These are phyloP conservation scores for Fusarium devonianum DNA, from an alignment of 2,329 filamentous ascomycete species.

Conservation along the genomic window DNA sequence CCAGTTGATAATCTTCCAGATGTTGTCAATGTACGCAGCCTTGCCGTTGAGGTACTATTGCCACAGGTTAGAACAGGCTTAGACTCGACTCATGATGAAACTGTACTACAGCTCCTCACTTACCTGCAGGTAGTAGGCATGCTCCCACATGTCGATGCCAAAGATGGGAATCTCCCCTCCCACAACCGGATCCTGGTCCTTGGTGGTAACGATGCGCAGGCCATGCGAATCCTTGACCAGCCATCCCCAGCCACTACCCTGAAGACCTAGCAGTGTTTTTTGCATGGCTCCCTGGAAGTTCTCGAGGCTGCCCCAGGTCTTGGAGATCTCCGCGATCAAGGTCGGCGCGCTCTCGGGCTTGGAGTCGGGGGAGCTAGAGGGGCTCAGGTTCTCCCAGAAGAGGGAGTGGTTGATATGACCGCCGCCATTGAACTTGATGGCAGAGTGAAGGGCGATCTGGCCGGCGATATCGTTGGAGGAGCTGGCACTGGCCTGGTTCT, in stretches of 20 bases:
- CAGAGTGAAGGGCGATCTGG: slow-evolving; percentile 72
- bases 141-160: slow-evolving; percentile 92
- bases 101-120: slow-evolving; percentile 27
- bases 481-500: slow-evolving; percentile 64
- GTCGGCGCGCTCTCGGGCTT: slow-evolving; percentile 62
- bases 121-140: slow-evolving; percentile 87
- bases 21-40: slow-evolving; percentile 76
- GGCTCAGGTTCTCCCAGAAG: slow-evolving; percentile 86
- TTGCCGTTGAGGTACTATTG: slow-evolving; percentile 77
- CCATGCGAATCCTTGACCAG: slow-evolving; percentile 70
- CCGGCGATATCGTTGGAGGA: slow-evolving; percentile 64
- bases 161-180: slow-evolving; percentile 71
- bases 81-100: background rate
- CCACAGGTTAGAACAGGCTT: slow-evolving; percentile 12
- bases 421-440: slow-evolving; percentile 87
- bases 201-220: slow-evolving; percentile 79
- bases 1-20: slow-evolving; percentile 84
- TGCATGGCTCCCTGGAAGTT: slow-evolving; percentile 72
- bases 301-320: slow-evolving; percentile 73
- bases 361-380: slow-evolving; percentile 64
- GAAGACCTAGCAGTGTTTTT: slow-evolving; percentile 71
- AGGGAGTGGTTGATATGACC: slow-evolving; percentile 93
- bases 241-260: slow-evolving; percentile 91
- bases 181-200: slow-evolving; percentile 82
- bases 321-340: slow-evolving; percentile 66